Evolutionary conservation across 768 basidiomycete genomes (phyloP), one percentile per base, ranked within the genome.

Genomic region (Boletales sp.): DNA sequence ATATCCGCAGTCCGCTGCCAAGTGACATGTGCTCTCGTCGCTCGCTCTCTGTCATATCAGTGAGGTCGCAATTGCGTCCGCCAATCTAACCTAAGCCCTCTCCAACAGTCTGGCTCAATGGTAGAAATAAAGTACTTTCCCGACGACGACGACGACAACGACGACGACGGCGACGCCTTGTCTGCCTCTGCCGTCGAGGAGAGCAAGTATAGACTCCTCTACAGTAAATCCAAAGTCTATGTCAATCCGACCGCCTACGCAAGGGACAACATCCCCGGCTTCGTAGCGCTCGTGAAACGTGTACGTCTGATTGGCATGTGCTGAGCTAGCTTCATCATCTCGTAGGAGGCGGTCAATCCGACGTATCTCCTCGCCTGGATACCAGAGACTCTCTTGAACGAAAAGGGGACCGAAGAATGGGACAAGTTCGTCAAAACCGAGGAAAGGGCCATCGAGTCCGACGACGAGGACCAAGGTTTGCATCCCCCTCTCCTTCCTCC

Each of bases 211-310:
- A 76, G 88, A 40, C 75, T 97, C 42, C 66, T 97, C 13, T 96
- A 92, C 60, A 87, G 84, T 68, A 96, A 95, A 66, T 90, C 87
- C 37, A 94, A 94, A 67, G 95, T 97, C 40, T 94, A 95, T 64
- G 84, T 99, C 39, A 91, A 97, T 58, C 96, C 96, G 0, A 95
- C 94, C 3, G 83, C 87, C 4, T 94, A 93, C 66, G 77, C 87
- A 2, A 79, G 87, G 61, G 96, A 98, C 69, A 95, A 97, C 67
- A 90, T 97, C 33, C 83, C 91, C 3, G 96, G 96, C 1, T 98
- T 95, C 65, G 84, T 94, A 8, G 85, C 88, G 14, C 76, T 99
- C 50, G 94, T 98, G 17, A 91, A 93, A 73, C 80, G 87, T 61
- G 92, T 92, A 57, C 47, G 85, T 73, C 5, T 48, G 47, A 55